Base-by-base conservation (phyloP, 768 basidiomycete species). In the Trametes maxima region DNA sequence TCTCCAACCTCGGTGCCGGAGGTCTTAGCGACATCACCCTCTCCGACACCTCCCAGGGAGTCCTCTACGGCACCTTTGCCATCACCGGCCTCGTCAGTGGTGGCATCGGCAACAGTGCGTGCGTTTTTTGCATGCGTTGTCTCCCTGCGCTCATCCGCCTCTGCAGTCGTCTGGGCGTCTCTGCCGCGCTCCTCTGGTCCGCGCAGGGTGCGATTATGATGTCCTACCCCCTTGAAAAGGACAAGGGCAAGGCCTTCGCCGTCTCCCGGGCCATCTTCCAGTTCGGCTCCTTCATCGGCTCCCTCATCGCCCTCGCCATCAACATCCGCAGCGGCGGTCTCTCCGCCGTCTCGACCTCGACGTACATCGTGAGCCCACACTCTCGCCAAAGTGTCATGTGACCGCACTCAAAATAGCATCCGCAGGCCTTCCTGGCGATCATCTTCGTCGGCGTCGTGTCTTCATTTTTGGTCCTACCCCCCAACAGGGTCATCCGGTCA, bases 261-360 rank as follows among this genome's bases (percentile, higher is more conserved):
- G 63, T 85, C 50, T 85, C 85, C 72, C 84, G 84, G 84, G 77
- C 75, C 36, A 76, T 80, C 64, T 79, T 80, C 75, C 74, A 80
- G 62, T 70, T 75, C 52, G 79, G 79, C 51, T 69, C 77, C 39
- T 71, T 80, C 68, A 76, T 81, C 54, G 80, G 80, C 21, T 67
- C 76, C 13, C 59, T 78, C 60, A 79, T 81, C 55, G 78, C 78
- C 36, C 74, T 80, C 24, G 78, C 76, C 5, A 78, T 78, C 69
- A 78, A 78, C 67, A 73, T 78, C 59, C 52, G 64, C 35, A 63
- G 56, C 13, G 76, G 76, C 7, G 50, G 59, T 11, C 70, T 74
- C 51, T 66, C 64, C 45, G 71, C 74, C 2, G 74, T 77, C 14
- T 76, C 78, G 8, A 79, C 77, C 3, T 70, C 74, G 14, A 78